These are phyloP conservation scores for Daedaleopsis sinensis DNA, from an alignment of 768 basidiomycete species.

Conservation along the genomic window DNA sequence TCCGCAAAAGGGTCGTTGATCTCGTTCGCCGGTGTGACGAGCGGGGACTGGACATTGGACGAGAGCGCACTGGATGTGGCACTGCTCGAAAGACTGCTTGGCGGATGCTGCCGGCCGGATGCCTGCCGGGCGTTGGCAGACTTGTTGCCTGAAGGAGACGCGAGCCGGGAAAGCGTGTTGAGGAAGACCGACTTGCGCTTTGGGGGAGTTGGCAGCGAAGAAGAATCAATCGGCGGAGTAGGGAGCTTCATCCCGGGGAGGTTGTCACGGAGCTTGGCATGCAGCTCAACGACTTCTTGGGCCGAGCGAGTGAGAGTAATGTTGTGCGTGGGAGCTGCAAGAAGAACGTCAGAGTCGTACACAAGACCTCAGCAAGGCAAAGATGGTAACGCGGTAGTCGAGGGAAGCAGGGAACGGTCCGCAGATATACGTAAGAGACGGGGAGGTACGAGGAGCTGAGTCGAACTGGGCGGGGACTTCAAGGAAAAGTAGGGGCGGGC, in stretches of 20 bases:
- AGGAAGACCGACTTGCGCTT: slow-evolving; percentile 87
- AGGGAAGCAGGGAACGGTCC: slow-evolving; percentile 9
- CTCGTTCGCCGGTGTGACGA: slow-evolving; percentile 57
- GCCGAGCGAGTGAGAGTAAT: slow-evolving; percentile 82
- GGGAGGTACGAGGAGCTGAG: not conserved
- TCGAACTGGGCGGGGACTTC: not conserved
- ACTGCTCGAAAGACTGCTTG: slow-evolving; percentile 28
- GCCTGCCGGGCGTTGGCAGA: slow-evolving; percentile 39
- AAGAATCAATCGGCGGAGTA: slow-evolving; percentile 59
- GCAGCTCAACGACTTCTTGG: slow-evolving; percentile 79
- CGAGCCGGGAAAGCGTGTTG: slow-evolving; percentile 82
- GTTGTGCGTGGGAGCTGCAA: slow-evolving; percentile 84
- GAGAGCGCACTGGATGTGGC: slow-evolving; percentile 34
- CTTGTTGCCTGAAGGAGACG: slow-evolving; percentile 68
- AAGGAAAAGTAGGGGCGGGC: too few relatives aligned
- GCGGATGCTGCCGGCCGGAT: slow-evolving; percentile 32
- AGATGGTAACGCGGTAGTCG: slow-evolving; percentile 17
- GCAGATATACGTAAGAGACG: not conserved
- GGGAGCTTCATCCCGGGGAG: slow-evolving; percentile 62
- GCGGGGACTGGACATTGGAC: slow-evolving; percentile 46
- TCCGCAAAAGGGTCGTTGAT: slow-evolving; percentile 60
- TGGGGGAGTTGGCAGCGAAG: slow-evolving; percentile 52
- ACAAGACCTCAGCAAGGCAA: slow-evolving; percentile 21
- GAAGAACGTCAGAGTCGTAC: slow-evolving; percentile 29
- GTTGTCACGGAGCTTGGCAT: slow-evolving; percentile 73